Percentiles rank a stretch among this genome's conserved stretches.
These are phyloP conservation scores for Syzygium oleosum DNA, from an alignment of 345 rosid genomes.

Conservation along the genomic window DNA sequence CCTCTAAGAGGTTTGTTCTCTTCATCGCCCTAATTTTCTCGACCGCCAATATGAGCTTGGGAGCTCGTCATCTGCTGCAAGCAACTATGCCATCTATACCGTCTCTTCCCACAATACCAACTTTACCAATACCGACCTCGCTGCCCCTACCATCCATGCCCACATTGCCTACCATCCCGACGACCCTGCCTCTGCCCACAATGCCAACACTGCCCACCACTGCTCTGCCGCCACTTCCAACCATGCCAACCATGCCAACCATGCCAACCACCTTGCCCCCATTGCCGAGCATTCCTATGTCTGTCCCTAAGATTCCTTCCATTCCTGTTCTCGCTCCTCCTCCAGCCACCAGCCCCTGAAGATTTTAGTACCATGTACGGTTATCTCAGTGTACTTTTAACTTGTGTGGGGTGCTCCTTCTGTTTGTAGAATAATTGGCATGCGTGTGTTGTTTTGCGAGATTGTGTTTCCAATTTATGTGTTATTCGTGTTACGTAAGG, in stretches of 20 bases:
- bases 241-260: not conserved
- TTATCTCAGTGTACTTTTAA: not conserved
- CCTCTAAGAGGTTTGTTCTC: not conserved
- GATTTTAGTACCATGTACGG: not conserved
- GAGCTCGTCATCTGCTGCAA: constrained; percentile 19
- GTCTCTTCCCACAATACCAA: not conserved
- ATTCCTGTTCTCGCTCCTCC: constrained; percentile 24
- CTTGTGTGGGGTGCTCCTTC: not conserved
- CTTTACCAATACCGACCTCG: not conserved
- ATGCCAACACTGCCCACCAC: constrained; percentile 4
- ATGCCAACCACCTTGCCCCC: constrained; percentile 11
- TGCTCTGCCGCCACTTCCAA: constrained; percentile 8
- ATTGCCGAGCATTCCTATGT: constrained; percentile 10
- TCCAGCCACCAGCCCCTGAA: constrained; percentile 16
- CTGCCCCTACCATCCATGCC: not conserved
- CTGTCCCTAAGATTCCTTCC: constrained; percentile 21
- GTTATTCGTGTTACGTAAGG: not conserved
- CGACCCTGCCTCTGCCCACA: too few relatives aligned
- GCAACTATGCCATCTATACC: not conserved
- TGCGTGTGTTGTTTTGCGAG: not conserved
- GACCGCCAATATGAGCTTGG: not conserved
- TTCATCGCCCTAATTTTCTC: constrained; percentile 4
- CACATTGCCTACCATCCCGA: not conserved
- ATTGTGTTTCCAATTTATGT: not conserved
- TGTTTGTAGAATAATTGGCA: not conserved